Conservation (phyloP, 805 yeast species). For the Candida manassasensis region DNA sequence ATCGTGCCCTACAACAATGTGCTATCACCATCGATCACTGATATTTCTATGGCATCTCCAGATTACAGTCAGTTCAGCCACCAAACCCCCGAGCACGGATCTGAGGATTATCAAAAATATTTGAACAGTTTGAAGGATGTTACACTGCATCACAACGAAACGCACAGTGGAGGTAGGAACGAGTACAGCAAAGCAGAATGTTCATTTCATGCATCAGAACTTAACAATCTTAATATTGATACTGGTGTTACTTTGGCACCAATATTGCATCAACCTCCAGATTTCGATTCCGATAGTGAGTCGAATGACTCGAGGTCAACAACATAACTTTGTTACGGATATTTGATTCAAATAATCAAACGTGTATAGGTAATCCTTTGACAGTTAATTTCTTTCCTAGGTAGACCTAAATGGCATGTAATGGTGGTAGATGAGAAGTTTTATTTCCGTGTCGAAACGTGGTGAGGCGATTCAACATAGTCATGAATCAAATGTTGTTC, state of each 20-base stretch:
- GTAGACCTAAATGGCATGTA: too few relatives aligned
- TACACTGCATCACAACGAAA: neutral
- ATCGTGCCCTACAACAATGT: conserved; percentile 15
- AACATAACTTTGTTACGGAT: too few relatives aligned
- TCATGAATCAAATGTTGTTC: too few relatives aligned
- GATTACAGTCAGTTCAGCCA: conserved; percentile 3
- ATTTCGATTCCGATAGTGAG: conserved; percentile 23
- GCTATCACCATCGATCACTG: conserved; percentile 9
- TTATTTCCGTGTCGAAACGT: too few relatives aligned
- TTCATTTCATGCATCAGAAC: conserved; percentile 1
- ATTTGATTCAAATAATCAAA: too few relatives aligned
- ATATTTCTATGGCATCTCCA: conserved; percentile 5
- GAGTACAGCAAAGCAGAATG: conserved; percentile 3
- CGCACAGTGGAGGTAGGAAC: neutral
- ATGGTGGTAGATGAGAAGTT: too few relatives aligned
- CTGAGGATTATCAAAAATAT: conserved; percentile 16
- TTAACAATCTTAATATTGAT: conserved; percentile 2
- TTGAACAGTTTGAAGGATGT: conserved; percentile 13
- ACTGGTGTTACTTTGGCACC: conserved; percentile 33
- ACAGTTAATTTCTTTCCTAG: too few relatives aligned
- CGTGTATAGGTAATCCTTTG: too few relatives aligned
- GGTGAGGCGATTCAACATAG: too few relatives aligned
- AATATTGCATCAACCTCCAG: conserved; percentile 37
- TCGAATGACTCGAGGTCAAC: neutral
- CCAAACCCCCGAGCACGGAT: conserved; percentile 2